These are phyloP conservation scores for Russula lepida DNA, from an alignment of 768 basidiomycete genomes.

Conservation along the genomic window DNA sequence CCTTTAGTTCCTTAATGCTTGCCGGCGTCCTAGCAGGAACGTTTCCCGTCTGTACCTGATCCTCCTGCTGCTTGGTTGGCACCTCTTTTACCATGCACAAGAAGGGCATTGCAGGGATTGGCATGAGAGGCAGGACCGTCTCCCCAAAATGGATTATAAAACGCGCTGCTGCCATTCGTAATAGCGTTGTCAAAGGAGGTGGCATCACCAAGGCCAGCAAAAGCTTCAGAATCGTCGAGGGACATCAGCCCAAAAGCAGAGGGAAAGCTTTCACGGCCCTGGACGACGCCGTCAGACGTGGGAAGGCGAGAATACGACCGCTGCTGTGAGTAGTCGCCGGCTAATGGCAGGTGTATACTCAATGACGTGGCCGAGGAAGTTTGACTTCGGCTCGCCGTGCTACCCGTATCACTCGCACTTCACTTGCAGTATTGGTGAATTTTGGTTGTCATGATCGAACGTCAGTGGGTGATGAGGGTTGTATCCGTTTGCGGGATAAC, in stretches of 20 bases:
- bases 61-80: slow-evolving; percentile 21
- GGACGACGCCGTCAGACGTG: slow-evolving; percentile 16
- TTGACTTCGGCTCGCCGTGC: slow-evolving; percentile 35
- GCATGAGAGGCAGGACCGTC: slow-evolving; percentile 19
- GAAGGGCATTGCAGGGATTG: slow-evolving; percentile 9
- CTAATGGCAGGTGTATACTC: slow-evolving; percentile 41
- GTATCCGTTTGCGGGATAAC: slow-evolving; percentile 11
- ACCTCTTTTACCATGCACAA: slow-evolving; percentile 20
- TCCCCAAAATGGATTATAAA: slow-evolving; percentile 10
- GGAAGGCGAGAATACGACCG: slow-evolving; percentile 20
- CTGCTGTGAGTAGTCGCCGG: slow-evolving; percentile 21
- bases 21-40: slow-evolving; percentile 27
- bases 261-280: slow-evolving; percentile 27
- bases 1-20: slow-evolving; percentile 42
- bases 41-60: slow-evolving; percentile 29
- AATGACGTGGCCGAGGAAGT: slow-evolving; percentile 51
- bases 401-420: slow-evolving; percentile 37
- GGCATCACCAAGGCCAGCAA: slow-evolving; percentile 52
- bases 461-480: slow-evolving; percentile 13
- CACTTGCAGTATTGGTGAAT: slow-evolving; percentile 22
- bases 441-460: slow-evolving; percentile 20
- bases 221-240: slow-evolving; percentile 61
- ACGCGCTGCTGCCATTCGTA: slow-evolving; percentile 1
- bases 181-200: slow-evolving; percentile 43
- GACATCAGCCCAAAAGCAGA: slow-evolving; percentile 67